These are phyloP conservation scores for Nasturtium officinale DNA, from an alignment of 345 rosid genomes.

Conservation along the genomic window DNA sequence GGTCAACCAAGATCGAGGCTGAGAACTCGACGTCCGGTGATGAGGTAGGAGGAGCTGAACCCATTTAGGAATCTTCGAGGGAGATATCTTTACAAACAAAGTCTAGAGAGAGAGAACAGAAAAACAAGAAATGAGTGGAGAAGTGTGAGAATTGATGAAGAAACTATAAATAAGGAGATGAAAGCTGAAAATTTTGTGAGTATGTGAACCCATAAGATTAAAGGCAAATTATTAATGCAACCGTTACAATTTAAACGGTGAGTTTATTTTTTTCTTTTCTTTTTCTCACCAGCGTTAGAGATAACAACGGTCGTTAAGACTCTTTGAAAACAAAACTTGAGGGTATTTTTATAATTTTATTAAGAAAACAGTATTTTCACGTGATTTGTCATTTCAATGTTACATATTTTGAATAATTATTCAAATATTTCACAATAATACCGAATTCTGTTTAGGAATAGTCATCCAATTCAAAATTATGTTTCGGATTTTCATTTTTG, in stretches of 20 bases:
- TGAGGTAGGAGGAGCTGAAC: slow-evolving; percentile 27
- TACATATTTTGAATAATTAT: no score
- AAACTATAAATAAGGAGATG: slow-evolving; percentile 22
- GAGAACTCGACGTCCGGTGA: not conserved
- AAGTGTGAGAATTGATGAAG: not conserved
- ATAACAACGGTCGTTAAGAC: not conserved
- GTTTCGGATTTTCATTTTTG: no score
- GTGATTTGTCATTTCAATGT: no score
- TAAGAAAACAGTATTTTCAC: not conserved
- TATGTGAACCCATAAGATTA: not conserved
- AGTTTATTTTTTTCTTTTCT: not conserved
- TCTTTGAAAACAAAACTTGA: not conserved
- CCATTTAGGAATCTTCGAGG: no score
- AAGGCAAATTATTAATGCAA: slow-evolving; percentile 8
- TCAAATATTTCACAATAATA: no score
- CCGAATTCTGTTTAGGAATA: no score
- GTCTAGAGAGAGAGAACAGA: not conserved
- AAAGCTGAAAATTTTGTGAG: not conserved
- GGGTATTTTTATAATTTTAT: not conserved
- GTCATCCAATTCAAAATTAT: no score
- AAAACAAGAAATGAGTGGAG: not conserved
- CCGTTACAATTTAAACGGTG: not conserved
- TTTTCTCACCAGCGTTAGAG: not conserved
- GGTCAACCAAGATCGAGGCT: slow-evolving; percentile 22
- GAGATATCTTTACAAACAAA: no score